Evolutionary conservation across 805 yeast genomes (phyloP).

Genomic region (Wickerhamomyces xylosicus): DNA sequence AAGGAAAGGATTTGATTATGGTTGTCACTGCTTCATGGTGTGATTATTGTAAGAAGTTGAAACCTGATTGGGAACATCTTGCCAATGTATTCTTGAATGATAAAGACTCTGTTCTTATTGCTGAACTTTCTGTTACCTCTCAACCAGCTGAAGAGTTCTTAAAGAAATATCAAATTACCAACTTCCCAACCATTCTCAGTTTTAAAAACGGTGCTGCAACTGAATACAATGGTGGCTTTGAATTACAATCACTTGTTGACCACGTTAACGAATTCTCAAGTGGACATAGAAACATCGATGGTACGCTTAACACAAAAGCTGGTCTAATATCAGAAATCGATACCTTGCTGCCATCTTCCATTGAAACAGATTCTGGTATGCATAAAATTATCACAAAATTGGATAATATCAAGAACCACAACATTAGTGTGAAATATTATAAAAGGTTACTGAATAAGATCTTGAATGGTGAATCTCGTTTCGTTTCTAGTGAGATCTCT

Average conservation of each 20-base stretch:
- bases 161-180: conserved; percentile 28
- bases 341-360: conserved; percentile 16
- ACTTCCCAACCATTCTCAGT: conserved; percentile 41
- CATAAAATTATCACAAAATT: conserved; percentile 14
- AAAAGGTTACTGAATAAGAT: conserved; percentile 34
- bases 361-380: conserved; percentile 15
- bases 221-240: conserved; percentile 28
- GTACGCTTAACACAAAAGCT: conserved; percentile 23
- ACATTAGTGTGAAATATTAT: conserved; percentile 31
- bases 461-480: conserved; percentile 31
- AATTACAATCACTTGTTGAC: conserved; percentile 38
- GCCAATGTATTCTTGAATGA: conserved; percentile 32
- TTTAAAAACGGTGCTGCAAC: conserved; percentile 27
- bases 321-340: background rate
- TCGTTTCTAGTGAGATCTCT: conserved; percentile 28
- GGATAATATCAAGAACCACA: conserved; percentile 10
- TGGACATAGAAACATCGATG: conserved; percentile 25
- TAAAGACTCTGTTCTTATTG: conserved; percentile 28
- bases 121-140: conserved; percentile 32
- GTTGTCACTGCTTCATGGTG: conserved; percentile 48
- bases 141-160: conserved; percentile 33
- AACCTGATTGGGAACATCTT: conserved; percentile 35
- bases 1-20: conserved; percentile 17
- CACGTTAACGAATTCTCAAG: conserved; percentile 36
- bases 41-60: conserved; percentile 38